phyloP scores from a whole-genome alignment of 2,329 filamentous ascomycete genomes.

The Neofusicoccum kwambonambiense region DNA sequence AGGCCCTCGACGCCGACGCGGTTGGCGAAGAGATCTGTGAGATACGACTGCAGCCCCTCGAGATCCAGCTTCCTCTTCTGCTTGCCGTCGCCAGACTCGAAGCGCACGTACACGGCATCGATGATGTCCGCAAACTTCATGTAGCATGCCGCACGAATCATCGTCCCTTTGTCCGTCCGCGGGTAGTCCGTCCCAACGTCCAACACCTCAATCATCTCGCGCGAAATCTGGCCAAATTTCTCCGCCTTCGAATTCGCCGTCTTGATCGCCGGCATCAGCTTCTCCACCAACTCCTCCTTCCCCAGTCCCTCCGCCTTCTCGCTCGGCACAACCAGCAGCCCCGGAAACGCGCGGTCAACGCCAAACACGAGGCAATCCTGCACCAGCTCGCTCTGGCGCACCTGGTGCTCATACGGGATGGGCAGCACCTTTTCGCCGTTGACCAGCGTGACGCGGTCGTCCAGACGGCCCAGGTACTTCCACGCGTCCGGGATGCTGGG shows the following conservation, averaged over 20 bases:
- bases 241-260: conserved; percentile 51
- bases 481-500: conserved; percentile 45
- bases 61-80: conserved; percentile 28
- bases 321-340: conserved; percentile 54
- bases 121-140: conserved; percentile 50
- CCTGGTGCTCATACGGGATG: conserved; percentile 52
- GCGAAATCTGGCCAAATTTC: conserved; percentile 54
- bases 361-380: conserved; percentile 60
- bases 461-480: conserved; percentile 48
- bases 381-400: conserved; percentile 54
- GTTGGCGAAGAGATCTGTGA: conserved; percentile 24
- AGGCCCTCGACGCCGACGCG: conserved; percentile 25
- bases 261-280: conserved; percentile 52
- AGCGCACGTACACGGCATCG: conserved; percentile 41
- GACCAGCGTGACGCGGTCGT: conserved; percentile 48
- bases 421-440: conserved; percentile 54
- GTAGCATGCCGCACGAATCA: conserved; percentile 55
- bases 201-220: conserved; percentile 54
- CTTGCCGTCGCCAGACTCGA: conserved; percentile 7
- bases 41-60: conserved; percentile 33
- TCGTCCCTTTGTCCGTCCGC: conserved; percentile 57
- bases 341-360: conserved; percentile 51
- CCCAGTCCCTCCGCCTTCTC: conserved; percentile 44
- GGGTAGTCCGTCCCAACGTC: conserved; percentile 47
- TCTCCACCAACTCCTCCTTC: conserved; percentile 47